Percentiles rank a stretch among this genome's conserved stretches.
phyloP scores from a whole-genome alignment of 2,329 filamentous ascomycete species.

The Phaeoacremonium minimum region DNA sequence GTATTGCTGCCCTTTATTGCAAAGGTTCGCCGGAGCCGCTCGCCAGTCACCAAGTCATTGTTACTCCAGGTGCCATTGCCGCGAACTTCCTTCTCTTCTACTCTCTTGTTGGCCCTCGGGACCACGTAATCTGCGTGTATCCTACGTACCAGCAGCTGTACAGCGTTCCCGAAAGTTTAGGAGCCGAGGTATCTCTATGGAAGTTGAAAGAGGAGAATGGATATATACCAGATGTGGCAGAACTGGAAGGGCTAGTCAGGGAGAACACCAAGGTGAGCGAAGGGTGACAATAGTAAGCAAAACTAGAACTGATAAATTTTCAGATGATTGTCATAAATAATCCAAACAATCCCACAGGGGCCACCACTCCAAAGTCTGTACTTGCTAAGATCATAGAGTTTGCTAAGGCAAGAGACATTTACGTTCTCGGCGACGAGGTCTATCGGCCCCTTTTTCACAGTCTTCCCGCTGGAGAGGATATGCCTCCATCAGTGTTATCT shows the following conservation, averaged over 20 bases:
- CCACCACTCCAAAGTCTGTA: constrained; percentile 57
- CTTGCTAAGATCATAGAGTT: constrained; percentile 60
- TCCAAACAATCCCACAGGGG: constrained; percentile 79
- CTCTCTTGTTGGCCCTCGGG: constrained; percentile 64
- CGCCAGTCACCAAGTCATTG: constrained; percentile 59
- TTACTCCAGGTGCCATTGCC: constrained; percentile 75
- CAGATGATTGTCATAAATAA: constrained; percentile 58
- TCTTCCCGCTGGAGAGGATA: constrained; percentile 42
- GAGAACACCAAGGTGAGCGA: constrained; percentile 68
- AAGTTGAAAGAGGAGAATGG: constrained; percentile 58
- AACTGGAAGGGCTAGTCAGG: constrained; percentile 61
- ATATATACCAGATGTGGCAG: constrained; percentile 63
- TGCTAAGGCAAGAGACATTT: constrained; percentile 58
- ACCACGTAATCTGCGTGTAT: constrained; percentile 83
- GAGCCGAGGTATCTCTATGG: constrained; percentile 77
- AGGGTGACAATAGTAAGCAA: constrained; percentile 33
- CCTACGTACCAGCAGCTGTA: constrained; percentile 87
- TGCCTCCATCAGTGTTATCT: constrained; percentile 63
- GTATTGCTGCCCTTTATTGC: constrained; percentile 62
- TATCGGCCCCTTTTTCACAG: constrained; percentile 80
- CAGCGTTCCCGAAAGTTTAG: constrained; percentile 66
- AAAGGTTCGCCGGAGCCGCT: constrained; percentile 39
- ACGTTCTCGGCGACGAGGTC: constrained; percentile 74
- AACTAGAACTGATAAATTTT: constrained; percentile 26
- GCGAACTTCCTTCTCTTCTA: constrained; percentile 84